Conservation (phyloP, 164 flowering plant species). For the Tinospora cordifolia region DNA sequence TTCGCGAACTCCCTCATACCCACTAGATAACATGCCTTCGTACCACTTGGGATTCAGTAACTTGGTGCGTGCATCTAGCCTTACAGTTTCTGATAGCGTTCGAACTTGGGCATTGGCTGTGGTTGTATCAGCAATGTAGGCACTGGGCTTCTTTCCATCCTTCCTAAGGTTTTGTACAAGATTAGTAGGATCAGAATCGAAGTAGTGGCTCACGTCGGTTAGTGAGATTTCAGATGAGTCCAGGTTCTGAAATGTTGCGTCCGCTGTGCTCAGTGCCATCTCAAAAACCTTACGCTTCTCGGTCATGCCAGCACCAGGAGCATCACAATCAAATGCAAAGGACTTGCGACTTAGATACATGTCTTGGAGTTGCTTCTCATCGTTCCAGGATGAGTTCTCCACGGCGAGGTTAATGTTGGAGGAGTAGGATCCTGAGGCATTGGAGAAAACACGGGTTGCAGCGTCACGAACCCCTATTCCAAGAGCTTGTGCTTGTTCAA, state of each 20-base stretch:
- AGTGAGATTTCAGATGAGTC: constrained; percentile 97
- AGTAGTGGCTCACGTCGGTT: constrained; percentile 97
- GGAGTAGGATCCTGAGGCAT: constrained; percentile 96
- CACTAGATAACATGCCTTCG: constrained; percentile 90
- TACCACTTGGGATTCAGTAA: constrained; percentile 97
- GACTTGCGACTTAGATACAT: constrained; percentile 97
- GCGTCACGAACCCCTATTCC: constrained; percentile 79
- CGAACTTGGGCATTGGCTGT: constrained; percentile 99
- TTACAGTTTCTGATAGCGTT: constrained; percentile 83
- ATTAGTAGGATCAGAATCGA: constrained; percentile 98
- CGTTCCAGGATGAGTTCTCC: constrained; percentile 97
- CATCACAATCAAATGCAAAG: constrained; percentile 86
- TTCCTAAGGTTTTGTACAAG: constrained; percentile 82
- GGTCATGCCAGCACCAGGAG: constrained; percentile 92
- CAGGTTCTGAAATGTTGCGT: constrained; percentile 96
- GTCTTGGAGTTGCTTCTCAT: constrained; percentile 98
- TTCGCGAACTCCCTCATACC: constrained; percentile 96
- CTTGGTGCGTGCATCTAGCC: constrained; percentile 94
- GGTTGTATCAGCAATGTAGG: constrained; percentile 95
- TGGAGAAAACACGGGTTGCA: constrained; percentile 88
- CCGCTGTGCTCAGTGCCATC: constrained; percentile 94
- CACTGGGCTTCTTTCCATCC: constrained; percentile 94
- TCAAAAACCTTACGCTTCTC: constrained; percentile 91
- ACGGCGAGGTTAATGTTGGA: constrained; percentile 95
- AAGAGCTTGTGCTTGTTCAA: constrained; percentile 70